Base-by-base conservation (phyloP, 805 yeast genomes). In the Hagleromyces aurorensis region DNA sequence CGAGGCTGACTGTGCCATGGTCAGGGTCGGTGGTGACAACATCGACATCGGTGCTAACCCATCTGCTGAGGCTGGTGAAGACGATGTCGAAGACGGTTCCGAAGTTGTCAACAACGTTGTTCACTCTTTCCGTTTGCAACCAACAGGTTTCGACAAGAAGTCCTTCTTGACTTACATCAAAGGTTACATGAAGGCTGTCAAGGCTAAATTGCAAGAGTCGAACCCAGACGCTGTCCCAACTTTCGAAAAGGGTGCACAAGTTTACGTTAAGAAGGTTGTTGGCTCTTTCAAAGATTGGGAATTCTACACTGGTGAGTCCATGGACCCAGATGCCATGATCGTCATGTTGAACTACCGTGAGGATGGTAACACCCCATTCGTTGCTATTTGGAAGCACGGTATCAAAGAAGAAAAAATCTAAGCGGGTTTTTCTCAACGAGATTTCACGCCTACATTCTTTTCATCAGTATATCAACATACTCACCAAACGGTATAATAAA, bases 251-350 rank as follows among this genome's bases (percentile, higher is more conserved):
- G 97, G 97, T 65, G 98, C 98, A 54, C 73, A 78, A 52, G 67
- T 83, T 53, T 91, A 87, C 76, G 93, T 83, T 68, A 91, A 91
- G 84, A 91, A 91, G 77, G 80, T 91, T 49, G 65, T 91, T 56
- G 81, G 78, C 57, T 80, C 87, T 67, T 91, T 91, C 91, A 81
- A 80, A 62, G 98, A 91, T 78, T 91, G 93, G 94, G 98, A 91
- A 63, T 91, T 91, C 77, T 91, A 69, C 87, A 89, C 96, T 52
- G 97, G 98, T 75, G 97, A 89, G 74, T 82, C 95, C 62, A 91
- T 91, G 98, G 96, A 91, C 78, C 98, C 98, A 65, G 98, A 91
- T 69, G 98, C 80, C 52, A 91, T 91, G 98, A 69, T 91, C 61
- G 85, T 86, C 52, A 77, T 91, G 65, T 82, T 91, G 69, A 91